phyloP scores from a whole-genome alignment of 164 flowering plant genomes.

The Malania oleifera region DNA sequence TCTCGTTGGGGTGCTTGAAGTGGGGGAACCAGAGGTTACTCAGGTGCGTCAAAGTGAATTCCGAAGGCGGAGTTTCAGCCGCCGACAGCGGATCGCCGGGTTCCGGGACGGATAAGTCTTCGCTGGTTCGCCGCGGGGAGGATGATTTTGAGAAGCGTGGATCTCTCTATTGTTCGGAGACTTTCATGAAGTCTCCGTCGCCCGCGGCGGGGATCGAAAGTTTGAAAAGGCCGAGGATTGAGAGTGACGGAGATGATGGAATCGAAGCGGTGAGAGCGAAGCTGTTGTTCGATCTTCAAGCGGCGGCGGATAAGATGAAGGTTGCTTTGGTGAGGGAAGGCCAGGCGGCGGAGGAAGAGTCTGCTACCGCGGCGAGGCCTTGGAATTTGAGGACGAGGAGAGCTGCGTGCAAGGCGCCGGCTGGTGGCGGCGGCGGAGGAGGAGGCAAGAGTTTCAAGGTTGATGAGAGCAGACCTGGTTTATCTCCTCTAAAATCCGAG shows the following conservation, averaged over 20 bases:
- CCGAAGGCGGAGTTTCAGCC: conserved; percentile 12
- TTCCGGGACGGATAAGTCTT: conserved; percentile 2
- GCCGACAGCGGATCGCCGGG: conserved; percentile 23
- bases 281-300: conserved; percentile 49
- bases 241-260: conserved; percentile 26
- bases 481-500: conserved; percentile 28
- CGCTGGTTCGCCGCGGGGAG: not conserved
- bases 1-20: conserved; percentile 47
- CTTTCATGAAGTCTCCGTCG: not conserved
- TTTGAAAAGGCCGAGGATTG: conserved; percentile 1
- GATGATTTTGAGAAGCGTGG: conserved; percentile 1
- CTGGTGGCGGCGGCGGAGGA: conserved; percentile 19
- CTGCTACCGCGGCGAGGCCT: conserved; percentile 30
- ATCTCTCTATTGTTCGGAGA: conserved; percentile 5
- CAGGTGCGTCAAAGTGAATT: conserved; percentile 44
- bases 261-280: conserved; percentile 57
- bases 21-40: conserved; percentile 64
- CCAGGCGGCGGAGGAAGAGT: conserved; percentile 11
- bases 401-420: conserved; percentile 43
- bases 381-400: conserved; percentile 83
- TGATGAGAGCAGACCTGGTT: conserved; percentile 16
- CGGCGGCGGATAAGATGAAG: conserved; percentile 51
- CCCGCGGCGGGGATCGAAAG: conserved; percentile 6
- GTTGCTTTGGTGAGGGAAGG: conserved; percentile 32
- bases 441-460: conserved; percentile 12